These are phyloP conservation scores for Suhomyces kunorum DNA, from an alignment of 1,139 yeast genomes.

Conservation along the genomic window DNA sequence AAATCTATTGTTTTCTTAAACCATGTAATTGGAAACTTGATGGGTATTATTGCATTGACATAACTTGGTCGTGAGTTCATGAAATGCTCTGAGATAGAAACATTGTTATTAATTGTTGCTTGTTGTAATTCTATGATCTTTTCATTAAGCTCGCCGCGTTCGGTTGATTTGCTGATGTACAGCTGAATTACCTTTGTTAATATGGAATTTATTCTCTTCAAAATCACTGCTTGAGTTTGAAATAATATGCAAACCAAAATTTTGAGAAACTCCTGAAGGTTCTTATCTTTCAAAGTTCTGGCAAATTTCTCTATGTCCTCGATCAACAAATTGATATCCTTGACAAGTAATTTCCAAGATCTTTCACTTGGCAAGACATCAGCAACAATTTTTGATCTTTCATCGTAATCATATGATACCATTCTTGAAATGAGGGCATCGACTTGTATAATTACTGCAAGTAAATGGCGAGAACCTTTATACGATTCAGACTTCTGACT, in stretches of 20 bases:
- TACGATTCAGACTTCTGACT: conserved; percentile 25
- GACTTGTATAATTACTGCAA: conserved; percentile 30
- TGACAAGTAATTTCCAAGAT: conserved; percentile 35
- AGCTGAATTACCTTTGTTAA: conserved; percentile 28
- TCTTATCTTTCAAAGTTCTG: conserved; percentile 20
- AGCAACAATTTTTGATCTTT: conserved; percentile 29
- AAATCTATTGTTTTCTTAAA: conserved; percentile 23
- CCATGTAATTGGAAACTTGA: conserved; percentile 40
- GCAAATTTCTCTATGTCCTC: conserved; percentile 22
- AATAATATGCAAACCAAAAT: conserved; percentile 34
- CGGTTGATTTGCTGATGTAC: conserved; percentile 22
- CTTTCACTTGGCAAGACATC: conserved; percentile 35
- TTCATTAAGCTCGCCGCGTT: conserved; percentile 21
- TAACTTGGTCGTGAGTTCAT: conserved; percentile 31
- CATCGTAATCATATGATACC: conserved; percentile 39
- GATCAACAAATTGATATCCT: conserved; percentile 29
- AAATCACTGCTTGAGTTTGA: conserved; percentile 32
- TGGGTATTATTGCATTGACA: conserved; percentile 30
- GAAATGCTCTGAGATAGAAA: conserved; percentile 24
- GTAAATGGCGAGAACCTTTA: conserved; percentile 23
- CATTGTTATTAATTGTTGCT: conserved; percentile 27
- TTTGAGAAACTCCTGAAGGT: conserved; percentile 23
- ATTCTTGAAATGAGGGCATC: conserved; percentile 36
- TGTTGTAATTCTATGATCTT: conserved; percentile 35
- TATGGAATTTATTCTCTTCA: conserved; percentile 32